phyloP scores from a whole-genome alignment of 2,329 filamentous ascomycete genomes.

The Tolypocladium cylindrosporum region DNA sequence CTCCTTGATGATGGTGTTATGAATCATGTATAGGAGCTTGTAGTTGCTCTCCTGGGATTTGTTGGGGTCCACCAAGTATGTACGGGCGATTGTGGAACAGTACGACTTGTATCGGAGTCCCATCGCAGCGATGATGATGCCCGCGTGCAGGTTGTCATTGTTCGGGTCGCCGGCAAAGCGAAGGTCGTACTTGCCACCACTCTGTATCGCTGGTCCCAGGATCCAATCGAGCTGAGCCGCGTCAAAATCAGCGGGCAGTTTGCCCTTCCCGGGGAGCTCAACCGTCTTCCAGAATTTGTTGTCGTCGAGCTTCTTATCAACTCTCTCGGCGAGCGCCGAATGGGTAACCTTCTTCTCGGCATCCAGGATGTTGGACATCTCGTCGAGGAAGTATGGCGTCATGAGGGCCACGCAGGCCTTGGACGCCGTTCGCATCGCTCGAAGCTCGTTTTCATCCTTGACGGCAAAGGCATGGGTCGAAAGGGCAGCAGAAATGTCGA shows the following conservation, averaged over 20 bases:
- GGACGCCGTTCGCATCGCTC: conserved; percentile 87
- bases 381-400: conserved; percentile 94
- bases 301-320: conserved; percentile 87
- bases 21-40: conserved; percentile 74
- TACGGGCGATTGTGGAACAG: conserved; percentile 82
- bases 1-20: conserved; percentile 84
- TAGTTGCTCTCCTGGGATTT: conserved; percentile 93
- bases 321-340: conserved; percentile 72
- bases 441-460: conserved; percentile 91
- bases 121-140: conserved; percentile 86
- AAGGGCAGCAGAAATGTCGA: conserved; percentile 74
- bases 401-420: conserved; percentile 90
- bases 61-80: conserved; percentile 93
- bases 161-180: conserved; percentile 71
- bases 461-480: conserved; percentile 78
- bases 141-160: conserved; percentile 74
- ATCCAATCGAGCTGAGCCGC: conserved; percentile 87
- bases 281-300: conserved; percentile 83
- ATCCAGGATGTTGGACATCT: conserved; percentile 94
- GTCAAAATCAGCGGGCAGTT: conserved; percentile 81
- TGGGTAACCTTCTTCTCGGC: conserved; percentile 97
- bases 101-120: conserved; percentile 95
- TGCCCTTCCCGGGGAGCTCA: conserved; percentile 58
- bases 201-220: conserved; percentile 83
- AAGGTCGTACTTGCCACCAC: conserved; percentile 89